Evolutionary conservation across 179 eudicot species (phyloP), one percentile per base, ranked within the genome.

Genomic region (Silene coronaria): DNA sequence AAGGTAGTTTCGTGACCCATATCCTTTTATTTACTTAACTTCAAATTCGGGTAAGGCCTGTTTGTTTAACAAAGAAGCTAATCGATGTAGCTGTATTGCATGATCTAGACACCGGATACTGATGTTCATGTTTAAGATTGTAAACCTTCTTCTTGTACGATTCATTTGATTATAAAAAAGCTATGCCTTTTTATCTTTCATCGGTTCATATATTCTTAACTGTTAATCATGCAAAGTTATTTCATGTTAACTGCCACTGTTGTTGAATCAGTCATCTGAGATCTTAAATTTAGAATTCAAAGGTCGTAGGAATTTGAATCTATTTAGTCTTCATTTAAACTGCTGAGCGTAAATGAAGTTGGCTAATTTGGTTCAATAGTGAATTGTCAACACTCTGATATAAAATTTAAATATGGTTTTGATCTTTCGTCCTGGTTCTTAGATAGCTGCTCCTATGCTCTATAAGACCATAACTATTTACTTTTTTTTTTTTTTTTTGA

Each of bases 1-100:
- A 81, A 92, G 97, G 98, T 94, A 90, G n/a, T 60, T 51, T 42
- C 14, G 65, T 23, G 26, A 72, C 58, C 45, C 28, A 24, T 36
- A 82, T 72, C 53, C 19, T 26, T 71, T 2, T 7, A 65, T 9
- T n/a, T 17, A 19, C 5, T 55, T 57, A n/a, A 42, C 13, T 19
- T 34, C 21, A 36, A 71, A 27, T 30, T 71, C 60, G 30, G 12
- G 32, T 13, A 6, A 57, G 0, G 23, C 61, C 61, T 57, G 61
- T 17, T 57, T 57, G 21, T 57, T 58, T 0, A 42, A 42, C 13
- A 42, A 42, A 42, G 48, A 42, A 42, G 13, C 3, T 42, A 10
- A 11, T 42, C 48, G 3, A 13, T 42, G 13, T 42, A 42, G 48
- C 13, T 42, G 13, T 42, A 11, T 42, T 42, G 13, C 48, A 42